Percentiles rank a stretch among this genome's conserved stretches.
Evolutionary conservation across 495 filamentous ascomycete genomes (phyloP).

Genomic region (Acidomyces sp.): DNA sequence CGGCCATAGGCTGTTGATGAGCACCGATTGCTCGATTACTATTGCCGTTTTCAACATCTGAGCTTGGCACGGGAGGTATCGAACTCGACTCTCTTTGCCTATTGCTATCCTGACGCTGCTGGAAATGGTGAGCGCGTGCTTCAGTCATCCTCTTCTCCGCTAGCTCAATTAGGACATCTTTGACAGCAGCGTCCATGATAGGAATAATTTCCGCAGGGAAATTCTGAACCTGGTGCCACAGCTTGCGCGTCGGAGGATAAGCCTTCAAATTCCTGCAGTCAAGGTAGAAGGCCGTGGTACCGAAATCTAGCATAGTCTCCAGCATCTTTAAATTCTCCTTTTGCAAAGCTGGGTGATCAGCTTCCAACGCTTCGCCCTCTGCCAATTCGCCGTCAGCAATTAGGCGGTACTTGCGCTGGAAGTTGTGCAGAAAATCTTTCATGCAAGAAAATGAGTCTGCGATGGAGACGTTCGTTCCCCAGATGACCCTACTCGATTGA

Average conservation of each 20-base stretch:
- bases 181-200: slow-evolving; percentile 86
- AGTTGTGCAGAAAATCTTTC: slow-evolving; percentile 83
- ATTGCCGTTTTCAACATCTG: slow-evolving; percentile 47
- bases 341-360: slow-evolving; percentile 41
- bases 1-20: slow-evolving; percentile 14
- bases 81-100: slow-evolving; percentile 46
- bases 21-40: slow-evolving; percentile 3
- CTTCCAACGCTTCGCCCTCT: slow-evolving; percentile 44
- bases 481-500: slow-evolving; percentile 68
- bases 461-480: slow-evolving; percentile 94
- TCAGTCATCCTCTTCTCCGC: slow-evolving; percentile 60
- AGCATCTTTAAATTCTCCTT: slow-evolving; percentile 77
- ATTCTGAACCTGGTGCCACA: slow-evolving; percentile 87
- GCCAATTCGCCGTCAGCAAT: slow-evolving; percentile 72
- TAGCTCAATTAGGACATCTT: slow-evolving; percentile 85
- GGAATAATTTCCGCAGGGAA: slow-evolving; percentile 95
- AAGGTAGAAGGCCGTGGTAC: slow-evolving; percentile 69
- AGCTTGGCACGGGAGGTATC: slow-evolving; percentile 59
- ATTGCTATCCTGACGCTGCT: slow-evolving; percentile 35
- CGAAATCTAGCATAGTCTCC: slow-evolving; percentile 78
- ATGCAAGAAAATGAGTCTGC: slow-evolving; percentile 74
- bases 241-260: slow-evolving; percentile 80
- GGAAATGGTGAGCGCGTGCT: slow-evolving; percentile 39
- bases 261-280: slow-evolving; percentile 82
- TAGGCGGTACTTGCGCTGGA: slow-evolving; percentile 83